These are phyloP conservation scores for Globisporangium spiculum DNA, from an alignment of 352 stramenopile genomes.

Conservation along the genomic window DNA sequence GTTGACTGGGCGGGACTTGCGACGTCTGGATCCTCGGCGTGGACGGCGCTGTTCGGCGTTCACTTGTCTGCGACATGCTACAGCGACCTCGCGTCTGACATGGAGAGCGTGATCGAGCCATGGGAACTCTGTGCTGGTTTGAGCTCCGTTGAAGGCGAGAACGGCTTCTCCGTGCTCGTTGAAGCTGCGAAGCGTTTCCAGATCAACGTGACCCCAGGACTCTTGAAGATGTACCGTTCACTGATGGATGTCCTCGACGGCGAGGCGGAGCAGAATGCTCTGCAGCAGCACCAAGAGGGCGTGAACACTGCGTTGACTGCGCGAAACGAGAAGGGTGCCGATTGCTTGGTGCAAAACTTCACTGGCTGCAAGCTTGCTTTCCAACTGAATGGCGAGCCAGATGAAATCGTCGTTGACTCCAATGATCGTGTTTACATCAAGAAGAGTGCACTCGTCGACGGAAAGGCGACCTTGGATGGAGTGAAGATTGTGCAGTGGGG, in stretches of 20 bases:
- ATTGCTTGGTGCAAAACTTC: slow-evolving; percentile 72
- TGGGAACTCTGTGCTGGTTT: slow-evolving; percentile 62
- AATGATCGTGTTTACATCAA: slow-evolving; percentile 47
- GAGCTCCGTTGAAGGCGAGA: slow-evolving; percentile 50
- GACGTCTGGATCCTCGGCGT: slow-evolving; percentile 54
- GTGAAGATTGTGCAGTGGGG: slow-evolving; percentile 69
- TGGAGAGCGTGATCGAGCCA: slow-evolving; percentile 73
- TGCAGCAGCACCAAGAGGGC: slow-evolving; percentile 67
- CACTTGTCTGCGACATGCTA: slow-evolving; percentile 71
- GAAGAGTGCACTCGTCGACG: slow-evolving; percentile 26
- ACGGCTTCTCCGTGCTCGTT: slow-evolving; percentile 57
- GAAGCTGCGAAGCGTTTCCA: slow-evolving; percentile 72
- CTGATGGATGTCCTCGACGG: slow-evolving; percentile 76
- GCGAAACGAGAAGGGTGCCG: slow-evolving; percentile 35
- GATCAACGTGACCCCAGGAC: slow-evolving; percentile 68
- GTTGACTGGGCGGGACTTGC: slow-evolving; percentile 54
- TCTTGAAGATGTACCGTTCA: slow-evolving; percentile 73
- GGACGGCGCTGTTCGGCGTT: slow-evolving; percentile 59
- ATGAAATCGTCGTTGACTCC: slow-evolving; percentile 36
- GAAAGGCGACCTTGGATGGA: slow-evolving; percentile 36
- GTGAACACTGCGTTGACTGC: slow-evolving; percentile 36
- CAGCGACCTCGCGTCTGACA: slow-evolving; percentile 60
- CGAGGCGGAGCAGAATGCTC: slow-evolving; percentile 51
- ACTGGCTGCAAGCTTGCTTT: slow-evolving; percentile 60
- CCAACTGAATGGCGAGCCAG: slow-evolving; percentile 38